Base-by-base conservation (phyloP, 805 yeast species). In the Candida golubevii region DNA sequence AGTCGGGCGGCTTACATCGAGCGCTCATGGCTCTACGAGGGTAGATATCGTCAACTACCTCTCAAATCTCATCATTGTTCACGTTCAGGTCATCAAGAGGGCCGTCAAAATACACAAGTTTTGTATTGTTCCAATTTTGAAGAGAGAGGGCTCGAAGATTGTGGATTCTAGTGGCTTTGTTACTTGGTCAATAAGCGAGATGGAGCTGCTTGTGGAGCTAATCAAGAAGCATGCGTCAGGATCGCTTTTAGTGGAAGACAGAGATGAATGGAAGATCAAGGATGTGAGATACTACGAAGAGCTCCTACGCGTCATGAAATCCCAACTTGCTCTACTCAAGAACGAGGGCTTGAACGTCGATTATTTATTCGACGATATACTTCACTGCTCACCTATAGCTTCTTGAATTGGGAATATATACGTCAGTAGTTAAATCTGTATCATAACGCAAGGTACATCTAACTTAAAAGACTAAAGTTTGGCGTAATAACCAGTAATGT, bases 151-250 rank as follows among this genome's bases (percentile, higher is more conserved):
- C 38, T 60, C 61, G 28, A 55, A 50, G 11, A 46, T 48, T 6
- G 62, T 60, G 8, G 62, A 62, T 35, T 72, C 84, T 8, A 48
- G 55, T 38, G 53, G 53, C n/a, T 67, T 88, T 13, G 83, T 88
- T n/a, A 80, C 82, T 49, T 88, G 96, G 96, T 77, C 84, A 30
- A 77, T 78, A 45, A 74, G 74, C 10, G 84, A 82, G 59, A 77
- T 86, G 29, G 76, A 78, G 34, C 69, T 70, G 38, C 83, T 85
- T 51, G 79, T 80, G 28, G 66, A 69, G 13, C 63, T 81, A 7
- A 76, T 89, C 53, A 78, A 80, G 38, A 78, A 85, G 44, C 90
- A 85, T 53, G 64, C 90, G 26, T 70, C 79, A 38, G 87, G 84
- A 18, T 78, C 85, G 11, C 73, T 79, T 38, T 46, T 54, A 36